phyloP scores from a whole-genome alignment of 202 grass and related monocot genomes.

The Hordeum pubiflorum region DNA sequence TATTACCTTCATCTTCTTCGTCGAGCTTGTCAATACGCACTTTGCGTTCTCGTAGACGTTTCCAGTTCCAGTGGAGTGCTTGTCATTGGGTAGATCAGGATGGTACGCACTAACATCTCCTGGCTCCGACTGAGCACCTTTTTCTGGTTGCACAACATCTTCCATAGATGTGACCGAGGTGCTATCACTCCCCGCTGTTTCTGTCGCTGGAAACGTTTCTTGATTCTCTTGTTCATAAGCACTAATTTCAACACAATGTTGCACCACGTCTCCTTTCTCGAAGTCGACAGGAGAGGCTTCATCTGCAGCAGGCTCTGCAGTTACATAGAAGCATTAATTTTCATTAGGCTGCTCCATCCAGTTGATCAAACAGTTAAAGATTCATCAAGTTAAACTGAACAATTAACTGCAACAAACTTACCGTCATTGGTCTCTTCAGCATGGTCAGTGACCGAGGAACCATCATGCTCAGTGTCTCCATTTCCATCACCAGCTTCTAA shows the following conservation, averaged over 20 bases:
- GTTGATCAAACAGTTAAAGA: neutral
- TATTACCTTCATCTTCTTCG: slow-evolving; percentile 26
- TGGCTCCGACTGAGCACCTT: slow-evolving; percentile 22
- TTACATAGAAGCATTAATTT: neutral
- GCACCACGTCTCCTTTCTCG: neutral
- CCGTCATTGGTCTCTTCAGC: neutral
- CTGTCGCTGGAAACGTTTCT: slow-evolving; percentile 11
- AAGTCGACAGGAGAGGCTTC: neutral
- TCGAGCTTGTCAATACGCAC: slow-evolving; percentile 2
- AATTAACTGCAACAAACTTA: neutral
- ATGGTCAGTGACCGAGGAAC: neutral
- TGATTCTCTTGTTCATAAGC: slow-evolving; percentile 19
- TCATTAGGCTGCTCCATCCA: slow-evolving; percentile 11
- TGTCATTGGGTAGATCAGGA: slow-evolving; percentile 15
- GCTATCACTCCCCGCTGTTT: slow-evolving; percentile 27
- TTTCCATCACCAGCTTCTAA: slow-evolving; percentile 23
- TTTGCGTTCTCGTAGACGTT: slow-evolving; percentile 31
- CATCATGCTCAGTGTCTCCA: slow-evolving; percentile 19
- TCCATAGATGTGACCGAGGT: slow-evolving; percentile 32
- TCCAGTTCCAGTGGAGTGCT: slow-evolving; percentile 5
- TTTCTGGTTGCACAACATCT: slow-evolving; percentile 18
- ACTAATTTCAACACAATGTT: slow-evolving; percentile 1
- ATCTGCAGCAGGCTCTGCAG: slow-evolving; percentile 19
- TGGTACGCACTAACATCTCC: slow-evolving; percentile 18
- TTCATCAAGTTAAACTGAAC: neutral